Evolutionary conservation across 1,284 basidiomycete species (phyloP).

Genomic region (Uromyces viciae-fabae): DNA sequence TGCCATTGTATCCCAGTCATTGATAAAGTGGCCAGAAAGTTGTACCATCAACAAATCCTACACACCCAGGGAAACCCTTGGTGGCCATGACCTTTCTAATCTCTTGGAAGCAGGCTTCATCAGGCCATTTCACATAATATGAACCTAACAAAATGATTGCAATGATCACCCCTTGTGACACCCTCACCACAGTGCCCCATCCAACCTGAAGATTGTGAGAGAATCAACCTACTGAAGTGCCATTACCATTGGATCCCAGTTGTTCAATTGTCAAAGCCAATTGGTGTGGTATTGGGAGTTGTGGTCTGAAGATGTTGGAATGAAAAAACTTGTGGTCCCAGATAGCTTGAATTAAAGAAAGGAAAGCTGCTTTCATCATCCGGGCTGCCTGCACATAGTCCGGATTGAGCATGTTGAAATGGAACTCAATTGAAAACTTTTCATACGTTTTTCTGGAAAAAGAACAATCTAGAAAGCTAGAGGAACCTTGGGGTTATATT

Average conservation of each 20-base stretch:
- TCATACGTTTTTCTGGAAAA: too few species aligned
- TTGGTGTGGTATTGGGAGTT: background rate
- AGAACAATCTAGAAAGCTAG: too few species aligned
- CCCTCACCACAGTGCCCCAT: background rate
- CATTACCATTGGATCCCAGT: slow-evolving; percentile 10
- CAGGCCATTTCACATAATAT: too few species aligned
- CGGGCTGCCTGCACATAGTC: background rate
- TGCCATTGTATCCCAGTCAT: background rate
- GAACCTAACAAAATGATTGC: background rate
- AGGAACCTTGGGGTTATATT: too few species aligned
- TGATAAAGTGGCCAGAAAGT: slow-evolving; percentile 4
- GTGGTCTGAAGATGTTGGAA: background rate
- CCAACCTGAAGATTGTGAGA: background rate
- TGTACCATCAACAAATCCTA: background rate
- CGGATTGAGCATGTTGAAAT: background rate
- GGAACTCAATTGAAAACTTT: too few species aligned
- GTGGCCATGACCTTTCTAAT: too few species aligned
- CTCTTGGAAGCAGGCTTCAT: too few species aligned
- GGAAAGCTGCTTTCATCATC: background rate
- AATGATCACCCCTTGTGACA: background rate
- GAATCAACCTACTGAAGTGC: slow-evolving; percentile 17
- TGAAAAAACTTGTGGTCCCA: background rate
- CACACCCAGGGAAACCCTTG: too few species aligned
- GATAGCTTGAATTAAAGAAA: background rate
- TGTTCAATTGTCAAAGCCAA: background rate